Conservation (phyloP, 768 basidiomycete species). For the Hypholoma sublateritium region DNA sequence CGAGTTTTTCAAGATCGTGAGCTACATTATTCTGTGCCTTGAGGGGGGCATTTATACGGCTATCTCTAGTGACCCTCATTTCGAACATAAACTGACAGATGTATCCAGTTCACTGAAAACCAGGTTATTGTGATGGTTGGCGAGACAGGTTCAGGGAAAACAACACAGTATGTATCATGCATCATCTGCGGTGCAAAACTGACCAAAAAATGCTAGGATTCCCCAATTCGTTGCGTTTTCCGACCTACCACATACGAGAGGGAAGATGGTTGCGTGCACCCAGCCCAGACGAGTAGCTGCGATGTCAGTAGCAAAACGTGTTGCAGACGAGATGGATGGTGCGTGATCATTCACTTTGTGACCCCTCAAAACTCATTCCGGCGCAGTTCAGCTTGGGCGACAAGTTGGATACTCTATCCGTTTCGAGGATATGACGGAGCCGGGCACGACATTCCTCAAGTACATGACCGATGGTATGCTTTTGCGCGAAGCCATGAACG, state of each 20-base stretch:
- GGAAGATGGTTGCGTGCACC: conserved; percentile 94
- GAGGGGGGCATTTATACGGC: conserved; percentile 46
- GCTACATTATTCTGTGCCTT: conserved; percentile 33
- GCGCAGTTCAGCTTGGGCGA: conserved; percentile 82
- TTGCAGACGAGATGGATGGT: conserved; percentile 99
- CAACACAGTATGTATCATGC: conserved; percentile 54
- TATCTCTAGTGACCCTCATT: conserved; percentile 40
- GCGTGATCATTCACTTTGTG: conserved; percentile 23
- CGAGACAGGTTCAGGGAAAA: conserved; percentile 98
- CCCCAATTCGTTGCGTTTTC: conserved; percentile 96
- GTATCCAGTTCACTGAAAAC: conserved; percentile 67
- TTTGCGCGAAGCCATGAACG: conserved; percentile 97
- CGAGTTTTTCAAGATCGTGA: conserved; percentile 86
- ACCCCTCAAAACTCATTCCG: not conserved
- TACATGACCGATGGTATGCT: conserved; percentile 99
- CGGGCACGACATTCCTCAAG: conserved; percentile 91
- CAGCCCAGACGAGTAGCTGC: conserved; percentile 96
- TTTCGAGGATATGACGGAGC: conserved; percentile 95
- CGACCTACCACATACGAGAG: conserved; percentile 86
- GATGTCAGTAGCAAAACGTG: conserved; percentile 97
- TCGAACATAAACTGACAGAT: conserved; percentile 16
- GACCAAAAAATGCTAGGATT: too few species aligned
- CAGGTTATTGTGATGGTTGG: conserved; percentile 92
- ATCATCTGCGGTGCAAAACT: conserved; percentile 8
- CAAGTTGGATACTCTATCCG: conserved; percentile 98